Percentiles rank a stretch among this genome's conserved stretches.
phyloP scores from a whole-genome alignment of 495 filamentous ascomycete genomes.

The Talaromyces ruber region DNA sequence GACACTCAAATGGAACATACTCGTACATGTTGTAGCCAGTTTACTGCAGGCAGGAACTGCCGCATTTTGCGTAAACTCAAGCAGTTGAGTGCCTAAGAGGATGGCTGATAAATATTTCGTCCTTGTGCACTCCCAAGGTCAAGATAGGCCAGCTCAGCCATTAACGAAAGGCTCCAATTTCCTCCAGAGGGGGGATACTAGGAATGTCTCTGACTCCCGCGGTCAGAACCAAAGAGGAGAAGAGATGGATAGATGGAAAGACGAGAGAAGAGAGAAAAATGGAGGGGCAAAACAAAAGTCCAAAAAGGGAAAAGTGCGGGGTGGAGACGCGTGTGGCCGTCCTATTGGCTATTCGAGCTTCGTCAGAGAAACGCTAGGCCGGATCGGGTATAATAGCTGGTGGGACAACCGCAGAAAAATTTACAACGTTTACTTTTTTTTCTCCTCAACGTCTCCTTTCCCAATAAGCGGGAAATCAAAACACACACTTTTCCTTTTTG shows the following conservation, averaged over 20 bases:
- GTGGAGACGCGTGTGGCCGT: slow-evolving; percentile 2
- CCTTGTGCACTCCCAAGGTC: too few species aligned
- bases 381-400: background rate
- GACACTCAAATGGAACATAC: too few species aligned
- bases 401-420: background rate
- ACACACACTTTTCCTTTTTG: background rate
- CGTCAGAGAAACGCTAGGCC: background rate
- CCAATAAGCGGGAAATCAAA: background rate
- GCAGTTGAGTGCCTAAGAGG: too few species aligned
- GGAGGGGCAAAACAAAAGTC: background rate
- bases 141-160: too few species aligned
- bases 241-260: background rate
- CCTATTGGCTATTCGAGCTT: background rate
- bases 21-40: too few species aligned
- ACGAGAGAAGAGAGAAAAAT: too few species aligned
- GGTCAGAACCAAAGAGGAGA: background rate
- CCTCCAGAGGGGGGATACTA: too few species aligned
- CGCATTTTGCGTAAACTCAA: too few species aligned
- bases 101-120: too few species aligned
- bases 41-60: too few species aligned
- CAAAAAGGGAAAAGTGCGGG: slow-evolving; percentile 1
- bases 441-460: slow-evolving; percentile 2
- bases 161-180: too few species aligned
- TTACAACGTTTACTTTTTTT: slow-evolving; percentile 1
- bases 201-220: too few species aligned